Percentiles rank a stretch among this genome's conserved stretches.
phyloP scores from a whole-genome alignment of 305 asterid genomes.

The Fraxinus dipetala region DNA sequence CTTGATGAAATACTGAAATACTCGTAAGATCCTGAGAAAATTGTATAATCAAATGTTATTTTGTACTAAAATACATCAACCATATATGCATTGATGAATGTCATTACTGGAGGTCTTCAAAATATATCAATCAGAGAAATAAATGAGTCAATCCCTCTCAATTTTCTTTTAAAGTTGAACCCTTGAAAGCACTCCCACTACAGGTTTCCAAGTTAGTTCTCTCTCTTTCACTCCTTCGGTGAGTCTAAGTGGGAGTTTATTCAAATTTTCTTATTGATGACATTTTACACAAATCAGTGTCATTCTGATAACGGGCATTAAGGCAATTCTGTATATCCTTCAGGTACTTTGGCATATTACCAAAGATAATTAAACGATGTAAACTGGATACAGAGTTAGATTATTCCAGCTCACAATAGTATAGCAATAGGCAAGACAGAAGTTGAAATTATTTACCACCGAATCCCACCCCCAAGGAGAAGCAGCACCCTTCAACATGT shows the following conservation, averaged over 20 bases:
- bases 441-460: neutral
- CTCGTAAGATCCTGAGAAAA: conserved; percentile 56
- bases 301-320: neutral
- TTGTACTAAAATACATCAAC: conserved; percentile 10
- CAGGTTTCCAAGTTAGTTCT: neutral
- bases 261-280: neutral
- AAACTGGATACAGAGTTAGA: neutral
- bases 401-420: neutral
- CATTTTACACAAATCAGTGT: neutral
- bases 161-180: neutral
- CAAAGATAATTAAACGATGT: neutral
- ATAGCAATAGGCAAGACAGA: neutral
- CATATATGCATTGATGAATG: conserved; percentile 13
- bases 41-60: conserved; percentile 2
- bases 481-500: neutral
- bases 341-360: neutral
- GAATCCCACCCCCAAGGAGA: neutral
- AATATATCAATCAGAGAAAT: neutral
- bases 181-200: neutral
- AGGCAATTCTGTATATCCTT: neutral
- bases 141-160: neutral
- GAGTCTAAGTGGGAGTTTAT: neutral
- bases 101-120: neutral
- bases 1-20: conserved; percentile 57
- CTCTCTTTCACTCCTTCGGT: neutral